phyloP scores from a whole-genome alignment of 2,329 filamentous ascomycete species.

The Colletotrichum sp. region DNA sequence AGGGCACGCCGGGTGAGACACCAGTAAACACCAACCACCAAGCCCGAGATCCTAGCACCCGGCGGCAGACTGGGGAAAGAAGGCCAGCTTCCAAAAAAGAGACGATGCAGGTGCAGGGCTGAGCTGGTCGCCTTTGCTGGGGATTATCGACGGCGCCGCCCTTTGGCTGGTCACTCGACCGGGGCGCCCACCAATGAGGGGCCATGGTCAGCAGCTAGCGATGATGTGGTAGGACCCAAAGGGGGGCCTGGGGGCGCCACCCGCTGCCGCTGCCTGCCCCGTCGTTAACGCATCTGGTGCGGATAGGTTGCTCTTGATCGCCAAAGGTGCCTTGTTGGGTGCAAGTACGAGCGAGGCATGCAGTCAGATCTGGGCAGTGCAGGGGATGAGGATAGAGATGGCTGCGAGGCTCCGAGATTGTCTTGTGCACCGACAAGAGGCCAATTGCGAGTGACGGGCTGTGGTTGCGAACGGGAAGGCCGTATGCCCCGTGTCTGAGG shows the following conservation, averaged over 20 bases:
- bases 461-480: not conserved
- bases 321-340: not conserved
- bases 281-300: not conserved
- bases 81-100: not conserved
- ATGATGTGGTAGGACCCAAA: not conserved
- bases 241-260: not conserved
- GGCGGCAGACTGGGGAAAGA: not conserved
- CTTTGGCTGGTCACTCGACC: conserved; percentile 18
- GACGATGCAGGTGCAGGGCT: conserved; percentile 14
- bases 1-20: conserved; percentile 8
- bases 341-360: not conserved
- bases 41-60: not conserved
- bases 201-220: conserved; percentile 2
- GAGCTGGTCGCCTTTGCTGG: conserved; percentile 4
- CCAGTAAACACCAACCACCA: not conserved
- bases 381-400: not conserved
- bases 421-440: not conserved
- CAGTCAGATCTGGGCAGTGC: conserved; percentile 18
- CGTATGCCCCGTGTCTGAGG: not conserved
- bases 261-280: conserved; percentile 11
- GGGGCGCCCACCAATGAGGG: conserved; percentile 6
- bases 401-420: not conserved
- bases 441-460: not conserved
- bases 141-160: conserved; percentile 5
- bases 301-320: not conserved